phyloP scores from a whole-genome alignment of 441 rosid genomes.

The Melastoma candidum region DNA sequence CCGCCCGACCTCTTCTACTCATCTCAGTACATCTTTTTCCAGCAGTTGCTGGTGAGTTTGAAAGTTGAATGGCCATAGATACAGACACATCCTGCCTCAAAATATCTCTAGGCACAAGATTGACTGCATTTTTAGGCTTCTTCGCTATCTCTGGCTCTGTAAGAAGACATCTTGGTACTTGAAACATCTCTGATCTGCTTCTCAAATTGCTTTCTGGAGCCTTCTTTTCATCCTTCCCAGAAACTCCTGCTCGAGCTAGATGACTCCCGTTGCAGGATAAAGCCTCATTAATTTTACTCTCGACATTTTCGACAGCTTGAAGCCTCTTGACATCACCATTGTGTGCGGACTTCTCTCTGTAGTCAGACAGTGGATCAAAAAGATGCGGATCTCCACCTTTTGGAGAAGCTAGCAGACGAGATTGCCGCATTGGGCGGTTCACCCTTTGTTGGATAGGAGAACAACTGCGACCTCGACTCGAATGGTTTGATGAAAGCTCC shows the following conservation, averaged over 20 bases:
- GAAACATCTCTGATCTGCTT: too few species aligned
- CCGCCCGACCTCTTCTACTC: background rate
- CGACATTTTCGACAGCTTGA: background rate
- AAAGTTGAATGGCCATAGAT: too few species aligned
- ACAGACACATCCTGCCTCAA: too few species aligned
- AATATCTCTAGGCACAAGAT: too few species aligned
- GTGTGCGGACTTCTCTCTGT: too few species aligned
- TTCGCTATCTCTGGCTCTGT: too few species aligned
- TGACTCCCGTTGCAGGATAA: background rate
- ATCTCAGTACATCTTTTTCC: too few species aligned
- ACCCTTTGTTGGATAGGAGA: slow-evolving; percentile 1
- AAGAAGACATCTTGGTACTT: too few species aligned
- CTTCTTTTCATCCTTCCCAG: background rate
- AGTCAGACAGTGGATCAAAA: too few species aligned
- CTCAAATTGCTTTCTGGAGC: too few species aligned
- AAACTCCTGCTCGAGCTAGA: background rate
- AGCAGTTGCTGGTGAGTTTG: too few species aligned
- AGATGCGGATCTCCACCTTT: background rate
- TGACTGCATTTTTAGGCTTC: too few species aligned
- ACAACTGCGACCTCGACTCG: slow-evolving; percentile 1
- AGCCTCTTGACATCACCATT: background rate
- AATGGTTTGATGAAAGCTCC: background rate
- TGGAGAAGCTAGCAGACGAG: slow-evolving; percentile 1
- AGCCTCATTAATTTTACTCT: background rate
- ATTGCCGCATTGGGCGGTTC: background rate